These are phyloP conservation scores for Luzula sylvatica DNA, from an alignment of 176 grass and related monocot genomes.

Conservation along the genomic window DNA sequence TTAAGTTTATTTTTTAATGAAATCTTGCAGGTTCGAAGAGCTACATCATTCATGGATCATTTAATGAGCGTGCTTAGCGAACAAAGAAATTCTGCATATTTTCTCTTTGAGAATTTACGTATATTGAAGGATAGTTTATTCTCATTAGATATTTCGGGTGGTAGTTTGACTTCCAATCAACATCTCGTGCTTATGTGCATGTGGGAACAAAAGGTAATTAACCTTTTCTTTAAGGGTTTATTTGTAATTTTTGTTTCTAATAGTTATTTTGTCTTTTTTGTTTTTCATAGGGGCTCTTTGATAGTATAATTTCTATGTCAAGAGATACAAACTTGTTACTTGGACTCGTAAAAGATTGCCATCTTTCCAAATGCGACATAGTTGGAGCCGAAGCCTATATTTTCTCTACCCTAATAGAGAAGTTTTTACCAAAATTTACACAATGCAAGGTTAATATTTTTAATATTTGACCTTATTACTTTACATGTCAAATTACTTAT, in stretches of 20 bases:
- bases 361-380: conserved; percentile 40
- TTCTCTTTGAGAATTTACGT: conserved; percentile 37
- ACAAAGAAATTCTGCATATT: conserved; percentile 64
- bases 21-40: conserved; percentile 61
- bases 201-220: conserved; percentile 77
- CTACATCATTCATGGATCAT: conserved; percentile 67
- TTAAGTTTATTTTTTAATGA: conserved; percentile 5
- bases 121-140: conserved; percentile 30
- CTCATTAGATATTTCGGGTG: conserved; percentile 45
- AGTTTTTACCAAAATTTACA: conserved; percentile 45
- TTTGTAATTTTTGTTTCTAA: neutral
- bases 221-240: conserved; percentile 1
- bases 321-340: conserved; percentile 60
- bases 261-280: conserved; percentile 1
- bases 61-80: conserved; percentile 52
- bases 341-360: conserved; percentile 46
- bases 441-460: conserved; percentile 70
- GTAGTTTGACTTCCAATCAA: conserved; percentile 54
- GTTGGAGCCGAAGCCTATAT: conserved; percentile 31
- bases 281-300: conserved; percentile 54
- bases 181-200: conserved; percentile 49
- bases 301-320: conserved; percentile 51
- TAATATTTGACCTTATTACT: conserved; percentile 4
- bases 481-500: conserved; percentile 7
- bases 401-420: conserved; percentile 43